Evolutionary conservation across 495 filamentous ascomycete genomes (phyloP).

Genomic region (Paragyromitra xinjiangensis): DNA sequence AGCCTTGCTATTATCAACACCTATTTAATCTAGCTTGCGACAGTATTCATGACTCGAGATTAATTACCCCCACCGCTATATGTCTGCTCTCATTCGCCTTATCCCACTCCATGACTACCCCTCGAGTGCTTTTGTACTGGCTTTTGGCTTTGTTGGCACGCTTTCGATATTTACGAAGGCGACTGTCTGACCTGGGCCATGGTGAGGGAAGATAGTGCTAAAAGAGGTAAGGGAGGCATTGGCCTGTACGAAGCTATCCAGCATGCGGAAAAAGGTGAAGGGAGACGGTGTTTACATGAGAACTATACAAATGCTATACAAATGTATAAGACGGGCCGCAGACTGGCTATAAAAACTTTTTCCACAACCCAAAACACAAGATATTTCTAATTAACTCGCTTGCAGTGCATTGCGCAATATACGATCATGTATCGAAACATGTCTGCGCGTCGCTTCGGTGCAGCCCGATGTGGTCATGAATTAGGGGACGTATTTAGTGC

Average conservation of each 20-base stretch:
- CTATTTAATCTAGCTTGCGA: neutral
- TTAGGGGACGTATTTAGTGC: neutral
- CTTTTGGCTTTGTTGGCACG: neutral
- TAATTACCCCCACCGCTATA: neutral
- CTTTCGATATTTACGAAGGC: neutral
- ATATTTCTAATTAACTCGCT: too few relatives aligned
- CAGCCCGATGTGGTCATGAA: neutral
- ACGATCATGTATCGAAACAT: too few relatives aligned
- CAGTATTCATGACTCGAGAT: neutral
- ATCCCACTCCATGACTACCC: neutral
- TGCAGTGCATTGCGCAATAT: too few relatives aligned
- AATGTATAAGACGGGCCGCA: neutral
- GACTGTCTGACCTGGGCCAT: neutral
- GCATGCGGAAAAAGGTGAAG: slow-evolving; percentile 13
- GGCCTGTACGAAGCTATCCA: neutral
- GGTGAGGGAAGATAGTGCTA: too few relatives aligned
- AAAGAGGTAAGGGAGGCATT: neutral
- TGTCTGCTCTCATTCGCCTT: neutral
- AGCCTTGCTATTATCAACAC: neutral
- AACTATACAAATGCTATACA: neutral
- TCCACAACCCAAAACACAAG: too few relatives aligned
- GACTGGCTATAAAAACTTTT: too few relatives aligned
- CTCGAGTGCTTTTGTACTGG: neutral
- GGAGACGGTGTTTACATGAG: neutral
- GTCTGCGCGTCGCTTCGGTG: neutral